These are phyloP conservation scores for Pichia sp. DNA, from an alignment of 1,139 yeast species.

Conservation along the genomic window DNA sequence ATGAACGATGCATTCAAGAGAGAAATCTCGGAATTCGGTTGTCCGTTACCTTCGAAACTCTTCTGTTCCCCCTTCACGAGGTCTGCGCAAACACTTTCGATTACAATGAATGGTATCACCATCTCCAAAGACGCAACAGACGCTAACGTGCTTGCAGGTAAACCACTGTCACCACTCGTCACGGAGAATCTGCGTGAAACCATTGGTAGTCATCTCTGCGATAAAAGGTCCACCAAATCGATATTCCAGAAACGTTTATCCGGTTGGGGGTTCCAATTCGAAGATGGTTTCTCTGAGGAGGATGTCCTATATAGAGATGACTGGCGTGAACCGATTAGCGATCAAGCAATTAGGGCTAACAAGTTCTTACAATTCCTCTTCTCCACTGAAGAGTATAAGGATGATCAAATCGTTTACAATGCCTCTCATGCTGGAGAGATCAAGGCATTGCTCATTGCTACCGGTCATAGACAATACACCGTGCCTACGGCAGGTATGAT, in stretches of 20 bases:
- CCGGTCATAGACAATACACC: constrained; percentile 47
- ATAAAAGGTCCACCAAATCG: constrained; percentile 42
- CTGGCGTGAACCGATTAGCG: constrained; percentile 39
- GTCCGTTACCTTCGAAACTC: constrained; percentile 47
- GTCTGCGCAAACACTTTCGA: constrained; percentile 48
- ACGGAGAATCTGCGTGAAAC: constrained; percentile 59
- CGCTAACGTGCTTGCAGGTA: constrained; percentile 10
- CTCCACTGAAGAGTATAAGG: constrained; percentile 28
- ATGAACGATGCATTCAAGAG: constrained; percentile 26
- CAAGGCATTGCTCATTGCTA: constrained; percentile 43
- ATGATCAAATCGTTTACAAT: constrained; percentile 34
- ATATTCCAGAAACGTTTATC: constrained; percentile 33
- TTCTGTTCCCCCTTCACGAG: constrained; percentile 63
- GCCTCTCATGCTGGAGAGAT: constrained; percentile 64
- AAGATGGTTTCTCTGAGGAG: constrained; percentile 39
- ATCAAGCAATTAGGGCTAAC: constrained; percentile 45
- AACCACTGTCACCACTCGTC: constrained; percentile 32
- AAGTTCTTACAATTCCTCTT: constrained; percentile 46
- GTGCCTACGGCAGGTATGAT: constrained; percentile 63
- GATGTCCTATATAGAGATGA: constrained; percentile 38
- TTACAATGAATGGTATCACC: constrained; percentile 50
- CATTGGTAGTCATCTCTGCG: constrained; percentile 63
- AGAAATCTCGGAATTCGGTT: constrained; percentile 31
- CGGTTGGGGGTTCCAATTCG: constrained; percentile 36
- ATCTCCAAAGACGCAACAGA: constrained; percentile 20